Evolutionary conservation across 2,329 filamentous ascomycete species (phyloP).

Genomic region (Fusarium albidum): DNA sequence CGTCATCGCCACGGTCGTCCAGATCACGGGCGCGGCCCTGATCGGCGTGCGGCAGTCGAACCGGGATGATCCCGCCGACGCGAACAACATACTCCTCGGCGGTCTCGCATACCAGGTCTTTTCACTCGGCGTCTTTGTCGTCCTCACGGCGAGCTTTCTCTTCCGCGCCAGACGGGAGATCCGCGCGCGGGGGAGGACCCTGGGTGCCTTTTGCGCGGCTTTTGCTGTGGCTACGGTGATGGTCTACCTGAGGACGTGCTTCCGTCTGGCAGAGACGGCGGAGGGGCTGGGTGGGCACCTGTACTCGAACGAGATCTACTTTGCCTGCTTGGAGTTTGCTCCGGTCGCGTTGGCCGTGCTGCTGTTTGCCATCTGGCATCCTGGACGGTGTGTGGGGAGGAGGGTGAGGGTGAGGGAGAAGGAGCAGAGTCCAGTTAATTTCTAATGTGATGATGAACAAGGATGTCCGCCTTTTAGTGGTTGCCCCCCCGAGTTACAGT

Average conservation of each 20-base stretch:
- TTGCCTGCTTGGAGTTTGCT: conserved; percentile 62
- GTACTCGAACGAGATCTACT: conserved; percentile 60
- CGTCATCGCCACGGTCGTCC: conserved; percentile 60
- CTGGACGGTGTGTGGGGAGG: conserved; percentile 41
- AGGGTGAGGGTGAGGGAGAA: conserved; percentile 36
- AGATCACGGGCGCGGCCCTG: conserved; percentile 62
- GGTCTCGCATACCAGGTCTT: conserved; percentile 64
- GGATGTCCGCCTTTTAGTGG: not conserved
- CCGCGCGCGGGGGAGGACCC: conserved; percentile 31
- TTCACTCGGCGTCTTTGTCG: conserved; percentile 57
- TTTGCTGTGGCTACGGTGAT: conserved; percentile 56
- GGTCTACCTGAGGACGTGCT: conserved; percentile 61
- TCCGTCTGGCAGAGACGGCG: conserved; percentile 62
- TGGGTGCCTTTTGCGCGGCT: conserved; percentile 50
- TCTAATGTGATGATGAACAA: conserved; percentile 20
- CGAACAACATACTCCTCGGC: conserved; percentile 64
- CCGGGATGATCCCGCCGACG: conserved; percentile 56
- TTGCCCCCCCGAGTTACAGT: conserved; percentile 10
- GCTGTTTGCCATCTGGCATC: conserved; percentile 49
- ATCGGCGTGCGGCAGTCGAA: conserved; percentile 60
- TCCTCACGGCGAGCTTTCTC: conserved; percentile 53
- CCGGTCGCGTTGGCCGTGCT: conserved; percentile 60
- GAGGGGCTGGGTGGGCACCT: conserved; percentile 56
- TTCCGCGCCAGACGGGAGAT: conserved; percentile 45
- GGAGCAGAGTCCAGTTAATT: conserved; percentile 15